Evolutionary conservation across 192 early-diverging fungal genomes (phyloP), one percentile per base, ranked within the genome.

Genomic region (Coemansia sp.): DNA sequence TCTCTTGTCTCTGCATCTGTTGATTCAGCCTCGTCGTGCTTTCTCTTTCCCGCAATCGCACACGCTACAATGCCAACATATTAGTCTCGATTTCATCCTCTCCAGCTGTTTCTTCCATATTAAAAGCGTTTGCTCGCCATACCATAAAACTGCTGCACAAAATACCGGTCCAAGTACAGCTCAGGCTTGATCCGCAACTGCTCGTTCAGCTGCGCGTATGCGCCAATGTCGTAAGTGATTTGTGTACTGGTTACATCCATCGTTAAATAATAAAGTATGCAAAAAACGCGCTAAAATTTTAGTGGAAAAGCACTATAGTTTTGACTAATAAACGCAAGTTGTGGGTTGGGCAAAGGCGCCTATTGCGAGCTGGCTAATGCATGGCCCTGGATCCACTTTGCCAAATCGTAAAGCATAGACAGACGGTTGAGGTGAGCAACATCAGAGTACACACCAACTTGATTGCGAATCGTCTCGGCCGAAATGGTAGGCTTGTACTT

Each of bases 401-500:
- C 71, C 62, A 74, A 37, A 48, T 74, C 72, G 14, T 39, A 54
- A 5, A 80, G 65, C 77, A 80, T 80, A 2, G 61, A 11, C 17
- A 80, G 51, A 7, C 50, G 21, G 16, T 74, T 80, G 25, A 80
- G 57, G 14, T 2, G 14, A 0, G 72, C 77, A 2, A 80, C 77
- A 50, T 80, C 77, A 27, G 31, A 8, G 29, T 80, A 80, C 9
- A 80, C 77, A 4, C 6, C 48, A 37, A 80, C 57, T 69, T 74
- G 68, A 11, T 17, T 26, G 11, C 66, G 64, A 4, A 74, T 16
- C n/a, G 61, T 16, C 4, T 56, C 68, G 1, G 72, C 17, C 0
- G 37, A 21, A n/a, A 75, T 38, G 0, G 45, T 35, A 2, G 65
- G 29, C 12, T 57, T 62, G 67, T 89, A 91, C 37, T 80, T 68